A percentile compares a stretch with the other conserved stretches of the same genome.
These are phyloP conservation scores for Prunella vulgaris DNA, from an alignment of 257 asterid species.

Conservation along the genomic window DNA sequence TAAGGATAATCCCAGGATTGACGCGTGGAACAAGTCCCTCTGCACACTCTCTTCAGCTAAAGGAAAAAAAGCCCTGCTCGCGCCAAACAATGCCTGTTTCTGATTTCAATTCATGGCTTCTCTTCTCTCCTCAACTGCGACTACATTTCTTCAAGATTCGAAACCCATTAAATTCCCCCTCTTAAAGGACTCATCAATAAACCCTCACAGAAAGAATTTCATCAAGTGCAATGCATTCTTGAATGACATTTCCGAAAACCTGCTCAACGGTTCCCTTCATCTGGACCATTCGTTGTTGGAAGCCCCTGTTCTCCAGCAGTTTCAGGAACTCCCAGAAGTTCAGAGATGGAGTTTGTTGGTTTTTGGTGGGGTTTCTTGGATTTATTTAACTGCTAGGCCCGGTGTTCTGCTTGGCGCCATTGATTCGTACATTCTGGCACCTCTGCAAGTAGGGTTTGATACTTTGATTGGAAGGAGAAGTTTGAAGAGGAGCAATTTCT, in stretches of 20 bases:
- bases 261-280: slow-evolving; percentile 23
- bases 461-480: slow-evolving; percentile 72
- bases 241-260: slow-evolving; percentile 38
- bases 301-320: slow-evolving; percentile 44
- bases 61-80: not conserved
- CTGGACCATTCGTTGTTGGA: slow-evolving; percentile 41
- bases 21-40: no score
- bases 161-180: slow-evolving; percentile 33
- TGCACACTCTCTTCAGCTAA: no score
- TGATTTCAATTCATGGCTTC: slow-evolving; percentile 63
- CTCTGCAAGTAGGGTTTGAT: slow-evolving; percentile 68
- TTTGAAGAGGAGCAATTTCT: slow-evolving; percentile 62
- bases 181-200: slow-evolving; percentile 25
- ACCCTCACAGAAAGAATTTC: slow-evolving; percentile 20
- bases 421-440: slow-evolving; percentile 79
- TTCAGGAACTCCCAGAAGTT: slow-evolving; percentile 51
- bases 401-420: slow-evolving; percentile 89
- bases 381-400: slow-evolving; percentile 87
- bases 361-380: slow-evolving; percentile 62
- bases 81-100: slow-evolving; percentile 2
- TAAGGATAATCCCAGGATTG: slow-evolving; percentile 53
- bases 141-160: slow-evolving; percentile 41
- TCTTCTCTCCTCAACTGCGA: slow-evolving; percentile 44
- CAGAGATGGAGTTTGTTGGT: slow-evolving; percentile 53
- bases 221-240: slow-evolving; percentile 49